These are phyloP conservation scores for Boletellus dicymbophilus DNA, from an alignment of 1,284 basidiomycete genomes.

Conservation along the genomic window DNA sequence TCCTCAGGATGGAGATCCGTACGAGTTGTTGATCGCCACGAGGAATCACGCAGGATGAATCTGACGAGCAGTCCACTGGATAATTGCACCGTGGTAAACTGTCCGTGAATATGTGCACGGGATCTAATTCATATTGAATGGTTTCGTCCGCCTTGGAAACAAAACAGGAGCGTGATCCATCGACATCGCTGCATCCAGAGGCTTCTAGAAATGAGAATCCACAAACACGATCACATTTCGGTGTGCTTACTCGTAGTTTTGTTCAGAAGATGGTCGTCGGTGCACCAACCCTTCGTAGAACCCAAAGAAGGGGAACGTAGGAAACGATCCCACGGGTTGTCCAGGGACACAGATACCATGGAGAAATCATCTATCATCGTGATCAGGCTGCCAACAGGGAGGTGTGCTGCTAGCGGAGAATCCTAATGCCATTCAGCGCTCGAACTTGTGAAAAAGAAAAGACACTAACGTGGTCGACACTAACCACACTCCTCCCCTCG, in stretches of 20 bases:
- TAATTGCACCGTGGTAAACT: slow-evolving; percentile 36
- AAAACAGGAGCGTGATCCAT: slow-evolving; percentile 45
- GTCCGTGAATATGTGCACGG: slow-evolving; percentile 48
- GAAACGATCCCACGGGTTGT: slow-evolving; percentile 50
- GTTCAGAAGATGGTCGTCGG: slow-evolving; percentile 24
- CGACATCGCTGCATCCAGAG: slow-evolving; percentile 6
- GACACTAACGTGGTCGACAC: slow-evolving; percentile 47
- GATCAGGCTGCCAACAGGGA: slow-evolving; percentile 55
- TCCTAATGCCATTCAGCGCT: slow-evolving; percentile 38
- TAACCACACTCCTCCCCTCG: slow-evolving; percentile 52
- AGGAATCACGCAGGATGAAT: slow-evolving; percentile 48
- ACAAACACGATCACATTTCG: slow-evolving; percentile 17
- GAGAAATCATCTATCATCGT: slow-evolving; percentile 57
- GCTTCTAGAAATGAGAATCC: slow-evolving; percentile 23
- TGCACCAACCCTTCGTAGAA: slow-evolving; percentile 60
- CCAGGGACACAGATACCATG: slow-evolving; percentile 31
- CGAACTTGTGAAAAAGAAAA: not conserved
- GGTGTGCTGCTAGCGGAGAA: slow-evolving; percentile 54
- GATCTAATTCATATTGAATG: slow-evolving; percentile 51
- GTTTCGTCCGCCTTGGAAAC: slow-evolving; percentile 26
- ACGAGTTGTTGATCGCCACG: slow-evolving; percentile 47
- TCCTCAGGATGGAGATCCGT: slow-evolving; percentile 41
- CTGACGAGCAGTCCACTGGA: slow-evolving; percentile 37
- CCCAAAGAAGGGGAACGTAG: slow-evolving; percentile 31
- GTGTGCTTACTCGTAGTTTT: slow-evolving; percentile 13